Conservation (phyloP, 352 stramenopile species). For the Phytophthora quininea region DNA sequence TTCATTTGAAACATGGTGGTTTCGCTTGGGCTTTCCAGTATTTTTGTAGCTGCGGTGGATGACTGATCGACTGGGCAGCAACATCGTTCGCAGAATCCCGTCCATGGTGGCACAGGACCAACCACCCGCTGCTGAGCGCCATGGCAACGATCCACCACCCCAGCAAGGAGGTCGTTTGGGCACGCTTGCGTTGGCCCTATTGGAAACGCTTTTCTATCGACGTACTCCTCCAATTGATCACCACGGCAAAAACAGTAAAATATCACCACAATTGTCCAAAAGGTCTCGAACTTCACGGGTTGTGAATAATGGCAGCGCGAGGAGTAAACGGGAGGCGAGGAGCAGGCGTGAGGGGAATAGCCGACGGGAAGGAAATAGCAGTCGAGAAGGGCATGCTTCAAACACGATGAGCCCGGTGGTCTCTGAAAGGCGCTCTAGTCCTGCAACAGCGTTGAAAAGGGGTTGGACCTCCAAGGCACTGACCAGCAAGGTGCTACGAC, state of each 20-base stretch:
- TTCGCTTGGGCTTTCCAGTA: background rate
- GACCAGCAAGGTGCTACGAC: background rate
- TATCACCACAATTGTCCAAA: constrained; percentile 14
- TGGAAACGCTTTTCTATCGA: constrained; percentile 25
- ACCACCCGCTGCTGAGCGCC: background rate
- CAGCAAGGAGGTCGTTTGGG: constrained; percentile 6
- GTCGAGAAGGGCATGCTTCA: constrained; percentile 10
- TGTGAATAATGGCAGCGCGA: background rate
- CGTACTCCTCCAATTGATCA: constrained; percentile 6
- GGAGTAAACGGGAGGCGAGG: constrained; percentile 14
- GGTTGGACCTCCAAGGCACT: constrained; percentile 10
- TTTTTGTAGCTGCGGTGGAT: background rate
- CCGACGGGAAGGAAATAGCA: constrained; percentile 16
- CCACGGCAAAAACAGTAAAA: constrained; percentile 14
- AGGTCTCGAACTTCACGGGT: constrained; percentile 11
- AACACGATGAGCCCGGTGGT: background rate
- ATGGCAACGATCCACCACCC: constrained; percentile 11
- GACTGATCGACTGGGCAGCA: background rate
- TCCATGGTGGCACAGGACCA: constrained; percentile 27
- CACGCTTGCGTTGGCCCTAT: constrained; percentile 14
- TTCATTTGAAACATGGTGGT: background rate
- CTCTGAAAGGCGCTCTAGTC: constrained; percentile 18
- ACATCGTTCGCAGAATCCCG: background rate
- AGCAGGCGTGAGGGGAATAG: constrained; percentile 12
- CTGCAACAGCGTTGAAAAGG: constrained; percentile 8